Percentiles rank a stretch among this genome's conserved stretches.
phyloP scores from a whole-genome alignment of 306 rosid species.

The Trifolium dubium region DNA sequence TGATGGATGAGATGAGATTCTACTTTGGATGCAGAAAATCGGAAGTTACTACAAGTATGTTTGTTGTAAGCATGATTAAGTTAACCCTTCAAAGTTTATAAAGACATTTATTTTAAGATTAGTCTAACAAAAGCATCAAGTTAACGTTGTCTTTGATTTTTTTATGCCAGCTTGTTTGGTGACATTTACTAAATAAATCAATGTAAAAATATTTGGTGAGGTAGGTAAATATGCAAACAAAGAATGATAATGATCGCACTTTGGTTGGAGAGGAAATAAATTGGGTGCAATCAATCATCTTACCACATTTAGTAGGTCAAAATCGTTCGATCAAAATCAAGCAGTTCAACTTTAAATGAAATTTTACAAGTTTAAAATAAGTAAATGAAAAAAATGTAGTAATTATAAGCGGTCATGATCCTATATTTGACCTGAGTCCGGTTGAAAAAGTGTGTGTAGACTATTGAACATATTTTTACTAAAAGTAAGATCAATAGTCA shows the following conservation, averaged over 20 bases:
- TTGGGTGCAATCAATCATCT: too few relatives aligned
- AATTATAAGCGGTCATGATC: too few relatives aligned
- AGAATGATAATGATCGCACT: not conserved
- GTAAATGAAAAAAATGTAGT: too few relatives aligned
- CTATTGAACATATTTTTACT: not conserved
- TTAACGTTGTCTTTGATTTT: not conserved
- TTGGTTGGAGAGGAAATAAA: too few relatives aligned
- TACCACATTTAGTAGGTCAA: too few relatives aligned
- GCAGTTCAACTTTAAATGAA: too few relatives aligned
- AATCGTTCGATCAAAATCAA: too few relatives aligned
- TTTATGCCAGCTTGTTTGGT: not conserved
- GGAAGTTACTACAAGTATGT: not conserved
- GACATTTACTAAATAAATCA: not conserved
- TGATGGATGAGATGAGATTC: not conserved
- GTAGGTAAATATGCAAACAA: not conserved
- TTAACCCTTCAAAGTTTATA: not conserved
- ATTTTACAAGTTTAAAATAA: too few relatives aligned
- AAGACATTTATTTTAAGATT: not conserved
- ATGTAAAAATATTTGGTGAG: not conserved
- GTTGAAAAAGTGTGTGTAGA: not conserved
- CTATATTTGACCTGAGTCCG: too few relatives aligned
- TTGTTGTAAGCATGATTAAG: not conserved
- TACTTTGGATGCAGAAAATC: slow-evolving; percentile 2
- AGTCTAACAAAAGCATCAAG: not conserved
- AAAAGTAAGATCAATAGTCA: not conserved